Evolutionary conservation across 2,329 filamentous ascomycete species (phyloP).

Genomic region (Mariannaea sp.): DNA sequence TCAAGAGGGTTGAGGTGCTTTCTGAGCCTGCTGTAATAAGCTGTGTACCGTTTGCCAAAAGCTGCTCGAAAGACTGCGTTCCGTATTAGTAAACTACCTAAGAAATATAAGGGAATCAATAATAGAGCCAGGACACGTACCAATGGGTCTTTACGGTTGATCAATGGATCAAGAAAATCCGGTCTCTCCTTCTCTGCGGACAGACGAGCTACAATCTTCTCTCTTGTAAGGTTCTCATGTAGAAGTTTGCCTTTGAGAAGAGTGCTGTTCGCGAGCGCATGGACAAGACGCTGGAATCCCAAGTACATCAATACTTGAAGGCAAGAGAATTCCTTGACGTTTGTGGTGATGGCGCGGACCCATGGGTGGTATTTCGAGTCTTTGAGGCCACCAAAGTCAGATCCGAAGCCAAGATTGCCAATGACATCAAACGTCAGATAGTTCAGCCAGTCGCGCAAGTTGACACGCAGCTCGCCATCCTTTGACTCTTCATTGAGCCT

Average conservation of each 20-base stretch:
- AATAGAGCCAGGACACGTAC: neutral
- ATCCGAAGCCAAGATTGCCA: constrained; percentile 36
- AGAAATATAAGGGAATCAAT: neutral
- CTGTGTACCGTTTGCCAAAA: neutral
- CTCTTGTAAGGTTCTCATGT: neutral
- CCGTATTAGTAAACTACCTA: neutral
- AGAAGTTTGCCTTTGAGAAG: neutral
- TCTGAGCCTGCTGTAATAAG: constrained; percentile 7
- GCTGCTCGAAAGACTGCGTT: neutral
- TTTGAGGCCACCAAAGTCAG: constrained; percentile 33
- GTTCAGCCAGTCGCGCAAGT: constrained; percentile 37
- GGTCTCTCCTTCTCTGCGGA: neutral
- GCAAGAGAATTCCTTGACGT: constrained; percentile 13
- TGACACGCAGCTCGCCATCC: constrained; percentile 6
- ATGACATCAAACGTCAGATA: constrained; percentile 39
- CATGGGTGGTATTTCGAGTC: constrained; percentile 34
- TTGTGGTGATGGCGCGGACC: constrained; percentile 33
- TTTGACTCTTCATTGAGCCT: constrained; percentile 3
- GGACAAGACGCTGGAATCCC: neutral
- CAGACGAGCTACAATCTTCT: neutral
- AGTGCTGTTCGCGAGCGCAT: neutral
- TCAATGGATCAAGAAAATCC: neutral
- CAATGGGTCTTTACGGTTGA: neutral
- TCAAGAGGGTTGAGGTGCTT: constrained; percentile 1
- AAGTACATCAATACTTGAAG: constrained; percentile 4